Evolutionary conservation across 2,329 filamentous ascomycete species (phyloP), one percentile per base, ranked within the genome.

Genomic region (Tolypocladium ophioglossoides): DNA sequence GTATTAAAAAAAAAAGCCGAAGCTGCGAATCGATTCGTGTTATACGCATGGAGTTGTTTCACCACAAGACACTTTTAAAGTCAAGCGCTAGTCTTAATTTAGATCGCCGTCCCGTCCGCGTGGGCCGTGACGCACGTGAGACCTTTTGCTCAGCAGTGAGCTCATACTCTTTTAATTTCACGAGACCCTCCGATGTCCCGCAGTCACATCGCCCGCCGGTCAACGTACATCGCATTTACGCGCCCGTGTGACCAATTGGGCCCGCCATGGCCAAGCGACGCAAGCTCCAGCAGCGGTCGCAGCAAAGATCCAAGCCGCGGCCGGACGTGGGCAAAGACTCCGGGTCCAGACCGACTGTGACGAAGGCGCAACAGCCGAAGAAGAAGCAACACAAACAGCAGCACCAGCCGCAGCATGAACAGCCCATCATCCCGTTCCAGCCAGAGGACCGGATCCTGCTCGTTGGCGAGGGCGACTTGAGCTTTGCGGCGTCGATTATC

Each of bases 401-500:
- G 48, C 55, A 59, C 51, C 63, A 64, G 40, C 61, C 62, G 50
- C 63, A 62, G 46, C 56, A 56, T 38, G 61, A 66, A 48, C 56
- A 63, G 44, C 82, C 77, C 27, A 79, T 74, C 4, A 83, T 91
- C 24, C 88, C 88, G 18, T 91, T 92, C 69, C 68, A 76, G 27
- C 72, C 79, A 40, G 71, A 79, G 61, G 82, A 91, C 60, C 73
- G 78, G 62, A 89, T 92, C 58, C 81, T 94, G 8, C 79, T 92
- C 3, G 72, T 92, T 52, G 89, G 89, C 63, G 89, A 94, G 66
- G 89, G 83, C 59, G 89, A 95, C 69, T 82, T 94, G 64, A 90
- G 86, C 66, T 92, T 91, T 67, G 80, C 87, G 14, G 78, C 79
- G 32, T 84, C 82, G 2, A 76, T 92, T 2, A 75, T 86, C 52